Conservation (phyloP, 306 rosid genomes). For the Cucumis melo region DNA sequence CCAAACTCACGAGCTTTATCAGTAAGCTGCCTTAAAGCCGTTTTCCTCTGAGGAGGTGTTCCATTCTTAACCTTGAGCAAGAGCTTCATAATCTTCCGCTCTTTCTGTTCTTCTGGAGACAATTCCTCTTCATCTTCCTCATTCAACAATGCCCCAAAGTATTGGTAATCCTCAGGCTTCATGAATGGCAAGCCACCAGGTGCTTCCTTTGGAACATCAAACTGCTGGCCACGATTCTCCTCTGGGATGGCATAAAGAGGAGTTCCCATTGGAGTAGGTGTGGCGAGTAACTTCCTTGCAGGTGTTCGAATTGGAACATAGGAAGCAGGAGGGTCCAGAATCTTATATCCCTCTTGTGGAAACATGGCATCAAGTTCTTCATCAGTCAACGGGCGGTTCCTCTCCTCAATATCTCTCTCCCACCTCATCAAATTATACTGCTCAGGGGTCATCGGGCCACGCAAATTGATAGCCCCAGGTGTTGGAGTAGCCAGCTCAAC, state of each 20-base stretch:
- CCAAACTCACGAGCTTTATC: slow-evolving; percentile 72
- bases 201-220: slow-evolving; percentile 60
- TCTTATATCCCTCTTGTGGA: slow-evolving; percentile 66
- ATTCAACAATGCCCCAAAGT: slow-evolving; percentile 56
- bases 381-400: slow-evolving; percentile 59
- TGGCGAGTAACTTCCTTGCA: slow-evolving; percentile 56
- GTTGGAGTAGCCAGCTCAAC: slow-evolving; percentile 57
- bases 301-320: slow-evolving; percentile 67
- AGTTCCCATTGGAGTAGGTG: slow-evolving; percentile 60
- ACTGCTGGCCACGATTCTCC: slow-evolving; percentile 75
- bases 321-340: slow-evolving; percentile 51
- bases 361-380: slow-evolving; percentile 70
- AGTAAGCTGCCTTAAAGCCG: slow-evolving; percentile 61
- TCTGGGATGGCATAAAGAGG: slow-evolving; percentile 57
- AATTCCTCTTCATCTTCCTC: slow-evolving; percentile 60
- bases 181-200: slow-evolving; percentile 65
- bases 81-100: slow-evolving; percentile 74
- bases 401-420: slow-evolving; percentile 75
- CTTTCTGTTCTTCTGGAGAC: slow-evolving; percentile 65
- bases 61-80: slow-evolving; percentile 68
- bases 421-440: slow-evolving; percentile 64
- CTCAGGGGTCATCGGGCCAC: slow-evolving; percentile 54
- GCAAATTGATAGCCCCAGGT: slow-evolving; percentile 44
- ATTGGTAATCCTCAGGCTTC: slow-evolving; percentile 74
- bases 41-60: slow-evolving; percentile 64